Conservation (phyloP, 2,329 filamentous ascomycete genomes). For the Lecanosticta acicola region DNA sequence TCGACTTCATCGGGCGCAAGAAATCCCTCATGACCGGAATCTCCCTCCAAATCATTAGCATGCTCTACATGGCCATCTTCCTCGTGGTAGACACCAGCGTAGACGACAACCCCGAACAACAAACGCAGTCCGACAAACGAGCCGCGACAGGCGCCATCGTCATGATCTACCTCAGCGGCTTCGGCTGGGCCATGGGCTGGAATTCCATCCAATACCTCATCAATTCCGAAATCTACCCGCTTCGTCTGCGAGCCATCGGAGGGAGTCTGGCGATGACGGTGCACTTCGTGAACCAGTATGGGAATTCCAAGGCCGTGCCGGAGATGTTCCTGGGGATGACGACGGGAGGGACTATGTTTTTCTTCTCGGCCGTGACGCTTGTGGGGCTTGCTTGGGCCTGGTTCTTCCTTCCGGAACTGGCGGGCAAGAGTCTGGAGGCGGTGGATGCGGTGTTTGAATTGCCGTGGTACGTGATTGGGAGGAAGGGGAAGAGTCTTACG, state of each 20-base stretch:
- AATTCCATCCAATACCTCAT: conserved; percentile 61
- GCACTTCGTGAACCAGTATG: conserved; percentile 68
- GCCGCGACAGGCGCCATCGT: conserved; percentile 60
- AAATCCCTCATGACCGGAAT: conserved; percentile 44
- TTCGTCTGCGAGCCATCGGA: conserved; percentile 65
- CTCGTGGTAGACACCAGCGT: conserved; percentile 56
- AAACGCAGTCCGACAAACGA: conserved; percentile 47
- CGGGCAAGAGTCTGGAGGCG: conserved; percentile 51
- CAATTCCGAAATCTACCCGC: conserved; percentile 70
- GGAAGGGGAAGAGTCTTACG: conserved; percentile 30
- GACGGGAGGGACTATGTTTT: conserved; percentile 67
- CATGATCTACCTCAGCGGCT: conserved; percentile 52
- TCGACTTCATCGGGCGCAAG: conserved; percentile 9
- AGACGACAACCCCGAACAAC: conserved; percentile 40
- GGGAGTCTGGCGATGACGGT: conserved; percentile 70
- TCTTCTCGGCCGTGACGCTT: conserved; percentile 63
- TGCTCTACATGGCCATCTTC: conserved; percentile 52
- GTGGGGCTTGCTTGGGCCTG: conserved; percentile 60
- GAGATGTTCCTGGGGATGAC: conserved; percentile 54
- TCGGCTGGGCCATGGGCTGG: conserved; percentile 58
- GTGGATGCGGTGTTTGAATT: conserved; percentile 52
- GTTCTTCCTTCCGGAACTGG: conserved; percentile 50
- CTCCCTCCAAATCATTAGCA: conserved; percentile 34
- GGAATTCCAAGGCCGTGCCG: conserved; percentile 61
- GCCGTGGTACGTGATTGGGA: conserved; percentile 71